Percentiles rank a stretch among this genome's conserved stretches.
Conservation (phyloP, 345 rosid genomes). For the Camelina laxa region DNA sequence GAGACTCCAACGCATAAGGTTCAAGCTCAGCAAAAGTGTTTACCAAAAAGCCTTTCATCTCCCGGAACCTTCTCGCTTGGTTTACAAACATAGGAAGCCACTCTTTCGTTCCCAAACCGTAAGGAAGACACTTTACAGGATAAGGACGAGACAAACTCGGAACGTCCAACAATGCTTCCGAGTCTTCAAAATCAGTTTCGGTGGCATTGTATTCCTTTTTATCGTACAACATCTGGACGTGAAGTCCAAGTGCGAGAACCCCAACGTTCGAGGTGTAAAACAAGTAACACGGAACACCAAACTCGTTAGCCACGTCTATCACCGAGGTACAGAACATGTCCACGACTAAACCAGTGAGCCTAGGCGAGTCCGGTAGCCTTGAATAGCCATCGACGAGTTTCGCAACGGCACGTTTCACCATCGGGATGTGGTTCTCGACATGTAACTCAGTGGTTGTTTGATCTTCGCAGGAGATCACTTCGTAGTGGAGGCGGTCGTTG, state of each 20-base stretch:
- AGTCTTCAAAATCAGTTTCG: conserved; percentile 41
- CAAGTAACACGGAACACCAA: conserved; percentile 53
- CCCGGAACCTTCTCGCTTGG: conserved; percentile 31
- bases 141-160: conserved; percentile 46
- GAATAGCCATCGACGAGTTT: neutral
- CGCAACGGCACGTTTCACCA: conserved; percentile 39
- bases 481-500: conserved; percentile 22
- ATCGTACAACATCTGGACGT: conserved; percentile 35
- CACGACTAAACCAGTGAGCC: conserved; percentile 52
- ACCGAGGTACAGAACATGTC: conserved; percentile 58
- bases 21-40: conserved; percentile 56
- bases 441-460: neutral
- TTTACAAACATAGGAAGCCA: neutral
- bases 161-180: conserved; percentile 38
- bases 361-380: conserved; percentile 22
- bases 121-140: conserved; percentile 48
- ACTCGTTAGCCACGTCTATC: conserved; percentile 54
- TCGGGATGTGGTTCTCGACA: conserved; percentile 40
- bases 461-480: conserved; percentile 33
- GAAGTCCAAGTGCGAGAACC: conserved; percentile 36
- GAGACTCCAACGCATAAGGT: conserved; percentile 35
- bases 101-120: neutral
- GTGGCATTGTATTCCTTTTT: neutral
- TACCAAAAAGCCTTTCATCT: conserved; percentile 51
- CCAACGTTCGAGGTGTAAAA: conserved; percentile 52